A percentile compares a stretch with the other conserved stretches of the same genome.
phyloP scores from a whole-genome alignment of 2,329 filamentous ascomycete species.

The Xylaria sp. region DNA sequence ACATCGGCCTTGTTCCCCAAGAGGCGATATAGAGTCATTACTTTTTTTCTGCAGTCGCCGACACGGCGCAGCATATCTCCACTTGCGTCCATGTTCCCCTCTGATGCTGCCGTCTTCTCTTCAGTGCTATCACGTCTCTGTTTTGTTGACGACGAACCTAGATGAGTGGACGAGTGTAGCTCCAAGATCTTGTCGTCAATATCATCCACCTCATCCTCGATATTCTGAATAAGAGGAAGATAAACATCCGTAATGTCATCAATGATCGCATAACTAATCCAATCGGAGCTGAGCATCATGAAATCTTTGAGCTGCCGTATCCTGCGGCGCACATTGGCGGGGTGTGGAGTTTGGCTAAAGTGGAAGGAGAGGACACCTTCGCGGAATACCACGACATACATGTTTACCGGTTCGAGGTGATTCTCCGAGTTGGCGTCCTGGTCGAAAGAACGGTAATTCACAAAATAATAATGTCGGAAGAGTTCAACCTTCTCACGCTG shows the following conservation, averaged over 20 bases:
- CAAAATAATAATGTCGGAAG: conserved; percentile 97
- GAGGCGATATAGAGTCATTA: conserved; percentile 94
- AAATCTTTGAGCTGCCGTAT: conserved; percentile 96
- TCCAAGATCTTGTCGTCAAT: conserved; percentile 92
- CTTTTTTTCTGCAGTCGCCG: conserved; percentile 94
- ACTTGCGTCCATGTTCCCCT: conserved; percentile 61
- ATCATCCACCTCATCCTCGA: conserved; percentile 96
- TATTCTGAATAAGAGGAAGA: conserved; percentile 87
- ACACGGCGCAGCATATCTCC: conserved; percentile 92
- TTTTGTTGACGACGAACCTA: conserved; percentile 53
- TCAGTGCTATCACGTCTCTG: conserved; percentile 53
- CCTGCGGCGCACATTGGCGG: conserved; percentile 92
- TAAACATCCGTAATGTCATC: conserved; percentile 99
- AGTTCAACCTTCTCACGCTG: conserved; percentile 97
- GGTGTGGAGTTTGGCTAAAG: conserved; percentile 94
- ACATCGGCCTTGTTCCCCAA: conserved; percentile 98
- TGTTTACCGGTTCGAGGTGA: conserved; percentile 94
- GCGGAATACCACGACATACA: conserved; percentile 97
- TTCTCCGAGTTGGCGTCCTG: conserved; percentile 90
- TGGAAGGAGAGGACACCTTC: conserved; percentile 97
- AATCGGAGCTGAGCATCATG: conserved; percentile 90
- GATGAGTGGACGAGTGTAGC: conserved; percentile 73
- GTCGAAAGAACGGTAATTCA: conserved; percentile 98
- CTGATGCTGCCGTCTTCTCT: conserved; percentile 60
- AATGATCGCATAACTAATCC: conserved; percentile 98